Evolutionary conservation across 306 rosid genomes (phyloP), one percentile per base, ranked within the genome.

Genomic region (Sicyos edulis): DNA sequence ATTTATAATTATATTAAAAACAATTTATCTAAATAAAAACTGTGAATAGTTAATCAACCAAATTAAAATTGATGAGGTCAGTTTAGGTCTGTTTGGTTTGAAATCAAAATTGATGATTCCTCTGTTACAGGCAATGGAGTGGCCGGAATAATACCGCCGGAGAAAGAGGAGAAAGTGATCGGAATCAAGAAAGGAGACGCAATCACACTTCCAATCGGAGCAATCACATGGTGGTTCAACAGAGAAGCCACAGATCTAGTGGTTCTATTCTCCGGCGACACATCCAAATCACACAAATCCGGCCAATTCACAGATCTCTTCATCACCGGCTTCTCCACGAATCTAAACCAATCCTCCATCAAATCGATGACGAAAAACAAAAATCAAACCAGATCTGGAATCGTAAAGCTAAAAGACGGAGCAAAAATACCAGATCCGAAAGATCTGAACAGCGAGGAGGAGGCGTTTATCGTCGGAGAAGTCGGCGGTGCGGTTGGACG

Each of bases 121-220:
- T 40, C 10, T 40, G 10, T 40, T 61, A 15, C n/a, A 91, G 97
- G 92, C 13, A 57, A 8, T 34, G 97, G 96, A 37, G 82, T 77
- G 50, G 87, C 77, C 63, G 96, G 97, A 74, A 76, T 91, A 24
- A 86, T 91, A 14, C 88, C 79, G 21, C 95, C 96, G 12, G 96
- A 88, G 67, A 37, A 77, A 16, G 89, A 91, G 72, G 96, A 91
- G 84, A 88, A 82, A 82, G 89, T 88, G 44, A 44, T 91, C 57
- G 86, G 89, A 72, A 84, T 91, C 20, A 91, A 88, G 77, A 85
- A 87, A 82, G 96, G 96, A n/a, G 95, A 91, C 71, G 89, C 96
- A 9, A 68, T 91, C 78, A 96, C 97, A 26, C 88, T 91, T 11
- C 96, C 97, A 15, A 86, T 91, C 51, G 96, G 96, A 29, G 89